Evolutionary conservation across 305 asterid species (phyloP).

Genomic region (Fraxinus sp.): DNA sequence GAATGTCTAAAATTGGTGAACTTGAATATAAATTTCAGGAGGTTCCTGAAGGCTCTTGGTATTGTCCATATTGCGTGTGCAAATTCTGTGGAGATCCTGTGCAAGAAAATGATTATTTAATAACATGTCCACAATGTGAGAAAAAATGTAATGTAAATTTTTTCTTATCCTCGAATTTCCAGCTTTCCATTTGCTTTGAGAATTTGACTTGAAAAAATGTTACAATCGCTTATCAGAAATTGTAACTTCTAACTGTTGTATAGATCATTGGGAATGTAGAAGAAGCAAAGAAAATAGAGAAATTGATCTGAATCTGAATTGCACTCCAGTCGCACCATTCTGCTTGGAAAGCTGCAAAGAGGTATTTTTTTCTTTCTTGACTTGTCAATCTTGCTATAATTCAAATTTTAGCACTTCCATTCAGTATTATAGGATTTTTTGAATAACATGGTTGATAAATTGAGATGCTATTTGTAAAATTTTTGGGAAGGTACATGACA

Average conservation of each 20-base stretch:
- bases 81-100: conserved; percentile 47
- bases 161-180: neutral
- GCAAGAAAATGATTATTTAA: conserved; percentile 26
- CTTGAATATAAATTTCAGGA: conserved; percentile 30
- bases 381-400: neutral
- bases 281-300: conserved; percentile 14
- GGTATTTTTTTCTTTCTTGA: conserved; percentile 28
- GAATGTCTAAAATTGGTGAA: neutral
- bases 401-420: neutral
- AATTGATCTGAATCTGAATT: conserved; percentile 36
- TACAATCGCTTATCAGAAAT: neutral
- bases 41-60: conserved; percentile 48
- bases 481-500: conserved; percentile 27
- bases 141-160: conserved; percentile 34
- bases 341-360: conserved; percentile 43
- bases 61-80: conserved; percentile 57
- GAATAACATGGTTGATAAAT: neutral
- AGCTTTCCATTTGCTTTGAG: neutral
- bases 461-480: neutral
- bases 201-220: neutral
- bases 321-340: conserved; percentile 37
- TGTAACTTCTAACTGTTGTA: neutral
- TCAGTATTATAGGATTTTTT: neutral
- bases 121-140: conserved; percentile 53
- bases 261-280: conserved; percentile 62